Conservation (phyloP, 257 asterid genomes). For the Solanum sitiens region DNA sequence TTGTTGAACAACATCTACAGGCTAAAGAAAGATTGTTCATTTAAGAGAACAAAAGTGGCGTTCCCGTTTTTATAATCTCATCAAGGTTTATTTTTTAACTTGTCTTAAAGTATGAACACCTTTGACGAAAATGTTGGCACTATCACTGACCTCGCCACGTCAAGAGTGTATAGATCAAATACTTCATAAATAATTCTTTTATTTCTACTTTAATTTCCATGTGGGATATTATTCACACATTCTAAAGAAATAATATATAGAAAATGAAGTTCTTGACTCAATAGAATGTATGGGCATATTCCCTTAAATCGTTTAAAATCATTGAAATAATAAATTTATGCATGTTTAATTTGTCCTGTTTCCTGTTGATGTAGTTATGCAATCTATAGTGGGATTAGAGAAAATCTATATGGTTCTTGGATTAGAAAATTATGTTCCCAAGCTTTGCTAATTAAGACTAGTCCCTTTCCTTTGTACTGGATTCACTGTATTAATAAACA, state of each 20-base stretch:
- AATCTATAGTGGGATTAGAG: neutral
- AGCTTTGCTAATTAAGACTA: neutral
- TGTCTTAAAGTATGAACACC: no score
- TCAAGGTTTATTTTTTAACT: no score
- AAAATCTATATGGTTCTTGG: neutral
- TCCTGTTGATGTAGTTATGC: neutral
- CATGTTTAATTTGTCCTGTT: neutral
- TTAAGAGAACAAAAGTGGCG: no score
- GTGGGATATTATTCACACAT: neutral
- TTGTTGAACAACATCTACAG: no score
- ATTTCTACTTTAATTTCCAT: neutral
- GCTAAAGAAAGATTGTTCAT: no score
- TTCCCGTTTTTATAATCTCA: no score
- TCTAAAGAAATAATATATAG: neutral
- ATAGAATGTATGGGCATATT: neutral
- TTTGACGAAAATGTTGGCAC: no score
- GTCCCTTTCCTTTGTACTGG: neutral
- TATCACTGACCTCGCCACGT: rapidly evolving
- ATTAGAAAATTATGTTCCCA: neutral
- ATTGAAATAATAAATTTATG: neutral
- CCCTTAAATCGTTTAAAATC: neutral
- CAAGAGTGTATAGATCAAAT: neutral
- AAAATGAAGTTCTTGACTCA: neutral
- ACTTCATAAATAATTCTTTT: neutral
- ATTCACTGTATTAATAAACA: neutral